Evolutionary conservation across 805 yeast species (phyloP), one percentile per base, ranked within the genome.

Genomic region (Nakazawaea populi): DNA sequence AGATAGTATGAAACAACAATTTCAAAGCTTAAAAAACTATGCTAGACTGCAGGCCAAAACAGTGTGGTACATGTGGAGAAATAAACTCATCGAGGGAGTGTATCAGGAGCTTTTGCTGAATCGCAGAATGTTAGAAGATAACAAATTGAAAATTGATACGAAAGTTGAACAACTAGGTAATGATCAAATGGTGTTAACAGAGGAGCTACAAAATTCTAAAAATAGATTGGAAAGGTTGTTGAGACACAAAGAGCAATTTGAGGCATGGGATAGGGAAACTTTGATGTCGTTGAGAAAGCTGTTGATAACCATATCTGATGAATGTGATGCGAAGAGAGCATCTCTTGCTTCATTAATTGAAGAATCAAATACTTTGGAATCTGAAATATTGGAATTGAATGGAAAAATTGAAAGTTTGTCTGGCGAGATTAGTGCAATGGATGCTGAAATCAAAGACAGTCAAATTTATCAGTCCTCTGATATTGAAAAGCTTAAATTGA

Each of bases 61-160:
- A 38, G 75, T 76, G 0, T 83, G 88, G 87, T 79, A 77, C 56
- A 76, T 74, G 46, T 83, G 89, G 89, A 66, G 87, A 53, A 60
- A 69, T 10, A 78, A 79, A 54, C 71, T 82, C 44, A 59, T 77
- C 5, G 66, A 69, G 28, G 81, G 79, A 40, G 66, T 82, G 12
- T 58, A 74, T 34, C 61, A 56, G 14, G 69, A 69, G 39, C 55
- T 72, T 24, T 54, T 60, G 28, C 54, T 46, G 30, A 63, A 61
- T 39, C 48, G 49, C 31, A 52, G 52, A 35, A 30, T 47, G 3
- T 55, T 56, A 34, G 44, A 43, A n/a, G 65, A 56, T 6, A 46
- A 62, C 35, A 53, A 53, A 6, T 48, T 52, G 39, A 59, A 63
- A 38, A 44, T 55, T 11, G 38, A 54, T 4, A 24, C 52, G 2